Evolutionary conservation across 306 rosid species (phyloP).

Genomic region (Citrullus mucosospermus): DNA sequence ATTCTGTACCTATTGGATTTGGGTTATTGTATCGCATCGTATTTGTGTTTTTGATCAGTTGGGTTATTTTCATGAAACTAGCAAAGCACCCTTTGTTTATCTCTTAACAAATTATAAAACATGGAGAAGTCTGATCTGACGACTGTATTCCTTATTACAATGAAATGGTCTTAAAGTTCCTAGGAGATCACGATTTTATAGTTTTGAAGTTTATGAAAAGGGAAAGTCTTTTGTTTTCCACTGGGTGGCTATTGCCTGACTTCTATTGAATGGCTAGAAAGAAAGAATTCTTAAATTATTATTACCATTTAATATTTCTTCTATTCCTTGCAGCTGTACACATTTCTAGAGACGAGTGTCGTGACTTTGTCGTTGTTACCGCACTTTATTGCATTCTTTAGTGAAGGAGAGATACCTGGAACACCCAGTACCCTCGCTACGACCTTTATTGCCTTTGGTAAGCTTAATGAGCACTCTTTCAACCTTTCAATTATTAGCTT

Average conservation of each 20-base stretch:
- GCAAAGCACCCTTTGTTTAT: background rate
- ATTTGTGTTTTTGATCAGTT: background rate
- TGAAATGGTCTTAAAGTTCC: background rate
- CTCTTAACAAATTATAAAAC: background rate
- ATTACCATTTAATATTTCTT: constrained; percentile 4
- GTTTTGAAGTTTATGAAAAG: background rate
- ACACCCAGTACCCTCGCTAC: constrained; percentile 95
- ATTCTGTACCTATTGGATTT: background rate
- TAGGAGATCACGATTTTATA: background rate
- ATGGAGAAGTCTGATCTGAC: background rate
- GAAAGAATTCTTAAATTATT: background rate
- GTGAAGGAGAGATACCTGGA: constrained; percentile 92
- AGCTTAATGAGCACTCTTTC: constrained; percentile 2
- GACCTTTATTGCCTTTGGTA: constrained; percentile 96
- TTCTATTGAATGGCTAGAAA: background rate
- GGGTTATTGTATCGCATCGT: no score
- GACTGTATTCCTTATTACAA: background rate
- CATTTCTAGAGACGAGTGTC: constrained; percentile 86
- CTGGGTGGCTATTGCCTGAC: background rate
- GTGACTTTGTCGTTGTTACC: constrained; percentile 84
- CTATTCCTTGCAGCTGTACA: constrained; percentile 70
- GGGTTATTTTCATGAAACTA: background rate
- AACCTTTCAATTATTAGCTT: constrained; percentile 2
- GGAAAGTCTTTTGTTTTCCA: background rate
- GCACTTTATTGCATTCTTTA: constrained; percentile 76